These are phyloP conservation scores for Aspergillus pseudoterreus DNA, from an alignment of 2,329 filamentous ascomycete genomes.

Conservation along the genomic window DNA sequence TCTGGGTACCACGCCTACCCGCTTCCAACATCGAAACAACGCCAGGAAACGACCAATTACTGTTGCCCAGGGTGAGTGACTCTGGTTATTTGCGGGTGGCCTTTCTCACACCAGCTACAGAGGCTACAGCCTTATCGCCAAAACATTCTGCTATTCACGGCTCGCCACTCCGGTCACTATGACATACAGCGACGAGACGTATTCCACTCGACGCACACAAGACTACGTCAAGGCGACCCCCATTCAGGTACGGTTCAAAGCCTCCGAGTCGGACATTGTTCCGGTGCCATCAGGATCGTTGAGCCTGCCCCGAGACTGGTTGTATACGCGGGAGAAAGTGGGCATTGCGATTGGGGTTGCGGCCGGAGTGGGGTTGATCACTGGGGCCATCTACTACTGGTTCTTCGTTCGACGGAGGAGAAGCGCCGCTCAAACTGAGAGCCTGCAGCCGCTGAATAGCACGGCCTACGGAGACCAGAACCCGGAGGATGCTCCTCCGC, in stretches of 20 bases:
- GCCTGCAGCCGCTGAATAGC: not conserved
- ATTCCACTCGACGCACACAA: constrained; percentile 1
- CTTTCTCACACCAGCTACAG: not conserved
- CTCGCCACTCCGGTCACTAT: not conserved
- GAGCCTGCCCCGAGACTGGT: not conserved
- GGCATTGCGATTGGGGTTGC: constrained; percentile 7
- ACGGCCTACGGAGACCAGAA: not conserved
- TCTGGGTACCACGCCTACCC: constrained; percentile 10
- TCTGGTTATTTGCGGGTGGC: not conserved
- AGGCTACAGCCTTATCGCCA: not conserved
- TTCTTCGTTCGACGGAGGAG: not conserved
- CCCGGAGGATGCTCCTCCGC: not conserved
- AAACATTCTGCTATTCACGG: not conserved
- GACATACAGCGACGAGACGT: constrained; percentile 5
- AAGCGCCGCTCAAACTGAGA: not conserved
- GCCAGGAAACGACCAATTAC: constrained; percentile 10
- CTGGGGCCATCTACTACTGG: not conserved
- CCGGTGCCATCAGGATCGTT: constrained; percentile 7
- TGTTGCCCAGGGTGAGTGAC: constrained; percentile 12
- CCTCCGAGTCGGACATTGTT: constrained; percentile 9
- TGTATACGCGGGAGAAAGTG: constrained; percentile 8
- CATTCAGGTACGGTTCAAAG: constrained; percentile 15
- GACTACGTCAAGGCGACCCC: constrained; percentile 10
- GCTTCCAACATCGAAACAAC: constrained; percentile 11
- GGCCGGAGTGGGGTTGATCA: not conserved